Percentiles rank a stretch among this genome's conserved stretches.
These are phyloP conservation scores for Rhamnella rubrinervis DNA, from an alignment of 331 rosid genomes.

Conservation along the genomic window DNA sequence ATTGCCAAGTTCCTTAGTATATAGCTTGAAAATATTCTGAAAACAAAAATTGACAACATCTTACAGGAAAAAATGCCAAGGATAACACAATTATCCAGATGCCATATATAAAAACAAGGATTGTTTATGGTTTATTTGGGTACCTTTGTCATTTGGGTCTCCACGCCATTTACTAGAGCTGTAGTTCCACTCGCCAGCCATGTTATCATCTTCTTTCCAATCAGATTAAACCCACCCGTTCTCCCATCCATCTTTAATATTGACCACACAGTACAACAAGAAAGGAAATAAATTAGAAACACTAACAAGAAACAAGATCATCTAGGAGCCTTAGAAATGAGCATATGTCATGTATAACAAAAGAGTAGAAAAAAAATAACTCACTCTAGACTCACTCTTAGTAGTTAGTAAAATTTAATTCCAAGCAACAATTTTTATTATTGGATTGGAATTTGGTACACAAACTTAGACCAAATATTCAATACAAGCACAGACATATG, in stretches of 20 bases:
- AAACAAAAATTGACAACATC: neutral
- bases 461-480: neutral
- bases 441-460: no score
- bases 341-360: neutral
- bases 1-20: neutral
- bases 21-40: neutral
- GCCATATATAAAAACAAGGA: neutral
- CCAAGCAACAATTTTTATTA: no score
- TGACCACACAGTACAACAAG: slow-evolving; percentile 15
- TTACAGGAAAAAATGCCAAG: neutral
- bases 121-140: neutral
- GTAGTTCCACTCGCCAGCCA: slow-evolving; percentile 94
- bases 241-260: slow-evolving; percentile 80
- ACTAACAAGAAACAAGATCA: neutral
- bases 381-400: neutral
- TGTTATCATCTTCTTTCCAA: slow-evolving; percentile 83
- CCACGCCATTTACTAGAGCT: slow-evolving; percentile 95
- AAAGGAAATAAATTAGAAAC: slow-evolving; percentile 15
- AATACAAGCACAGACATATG: neutral
- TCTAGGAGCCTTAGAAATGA: neutral
- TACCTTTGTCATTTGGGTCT: slow-evolving; percentile 84
- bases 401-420: no score
- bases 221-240: slow-evolving; percentile 89
- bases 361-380: neutral
- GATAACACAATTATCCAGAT: neutral